Evolutionary conservation across 108 stramenopile species (phyloP), one percentile per base, ranked within the genome.

Genomic region (Fistulifera solaris): DNA sequence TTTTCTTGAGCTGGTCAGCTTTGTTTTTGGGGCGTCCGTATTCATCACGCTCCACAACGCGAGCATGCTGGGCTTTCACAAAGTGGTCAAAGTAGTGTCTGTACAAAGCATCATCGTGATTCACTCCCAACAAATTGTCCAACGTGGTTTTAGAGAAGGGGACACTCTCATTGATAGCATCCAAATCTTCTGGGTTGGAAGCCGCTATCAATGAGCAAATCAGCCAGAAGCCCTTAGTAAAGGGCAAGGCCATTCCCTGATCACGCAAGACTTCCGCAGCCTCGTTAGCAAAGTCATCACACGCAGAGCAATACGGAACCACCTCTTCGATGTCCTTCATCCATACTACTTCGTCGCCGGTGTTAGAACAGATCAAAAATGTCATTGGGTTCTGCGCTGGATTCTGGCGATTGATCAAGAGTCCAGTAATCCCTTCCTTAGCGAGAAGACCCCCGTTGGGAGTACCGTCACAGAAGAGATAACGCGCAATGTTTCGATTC

Each of bases 301-400:
- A 70, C 47, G 66, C 68, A 8, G 69, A 56, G 28, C 73, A 73
- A 45, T 68, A 73, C 11, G 67, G 67, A 1, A 56, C 72, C 11
- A 62, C 55, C 48, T 77, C 76, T 54, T 77, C 72, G 41, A 57
- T 44, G 25, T 70, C 68, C 19, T 77, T 77, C 76, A 77, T 77
- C 76, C 76, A 77, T 27, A 22, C 50, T 0, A 75, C 73, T 43
- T 67, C 61, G 11, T 41, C 60, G 66, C 66, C 65, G 22, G 73
- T 62, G 52, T 71, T 71, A 24, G 76, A 73, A 28, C 72, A 73
- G 61, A 61, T 67, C 27, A 77, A 57, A 49, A 77, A 77, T 0
- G 76, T 77, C 27, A 77, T 42, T n/a, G 72, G 76, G 57, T 73
- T 77, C 13, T 49, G 49, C 0, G 44, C 50, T 0, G 76, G 76